Evolutionary conservation across 306 rosid species (phyloP), one percentile per base, ranked within the genome.

Genomic region (Purshia tridentata): DNA sequence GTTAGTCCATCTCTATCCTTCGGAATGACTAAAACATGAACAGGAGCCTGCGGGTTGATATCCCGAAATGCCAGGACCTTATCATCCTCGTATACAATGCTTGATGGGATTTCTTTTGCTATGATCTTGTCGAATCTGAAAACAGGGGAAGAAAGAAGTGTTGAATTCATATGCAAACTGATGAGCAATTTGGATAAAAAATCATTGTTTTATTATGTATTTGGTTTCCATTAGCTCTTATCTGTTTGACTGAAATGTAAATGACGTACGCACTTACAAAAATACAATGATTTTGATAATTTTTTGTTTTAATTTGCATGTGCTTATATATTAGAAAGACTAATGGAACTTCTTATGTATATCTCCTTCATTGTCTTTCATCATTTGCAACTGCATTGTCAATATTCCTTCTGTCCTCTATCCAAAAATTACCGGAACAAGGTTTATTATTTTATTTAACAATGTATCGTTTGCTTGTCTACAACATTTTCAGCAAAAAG

Each of bases 91-190:
- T 85, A 88, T 35, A 90, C 96, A 76, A 88, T 76, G 81, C 72
- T 85, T 16, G 94, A 86, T 81, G 97, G 96, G 76, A 93, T 93
- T 88, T 93, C 97, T 89, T 93, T 91, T 56, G 84, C 85, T 81
- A 93, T 93, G 74, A 93, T 87, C 86, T 89, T 89, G 88, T 91
- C 98, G 76, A 91, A 93, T 84, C 97, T 91, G 91, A 41, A 77
- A 70, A 45, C 29, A 51, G 9, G 20, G 51, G 6, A 18, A 50
- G 4, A 50, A 47, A 35, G 53, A 72, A 67, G 41, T 64, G 13
- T 23, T 49, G 23, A 22, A 59, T 15, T 4, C 55, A 45, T 16
- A 56, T n/a, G 23, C 16, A 41, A 78, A 41, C 12, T 22, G 20
- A 70, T 29, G 14, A 20, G 12, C 19, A 12, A 12, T 13, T 19